Conservation (phyloP, 768 basidiomycete genomes). For the Tricholoma matsutake region DNA sequence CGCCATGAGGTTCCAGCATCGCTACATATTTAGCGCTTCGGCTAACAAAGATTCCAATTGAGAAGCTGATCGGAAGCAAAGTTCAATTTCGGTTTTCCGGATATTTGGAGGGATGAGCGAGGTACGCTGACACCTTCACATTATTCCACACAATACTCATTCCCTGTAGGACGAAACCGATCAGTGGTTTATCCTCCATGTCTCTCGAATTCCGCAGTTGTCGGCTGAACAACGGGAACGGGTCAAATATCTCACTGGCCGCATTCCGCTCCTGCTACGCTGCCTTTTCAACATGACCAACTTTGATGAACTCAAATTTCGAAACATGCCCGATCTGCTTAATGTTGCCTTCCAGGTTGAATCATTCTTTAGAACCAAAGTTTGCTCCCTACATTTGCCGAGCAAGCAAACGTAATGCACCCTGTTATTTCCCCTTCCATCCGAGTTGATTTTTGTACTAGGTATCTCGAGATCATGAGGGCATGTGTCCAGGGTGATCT, state of each 20-base stretch:
- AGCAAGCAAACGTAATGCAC: conserved; percentile 10
- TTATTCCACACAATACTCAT: conserved; percentile 9
- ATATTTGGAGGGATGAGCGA: conserved; percentile 11
- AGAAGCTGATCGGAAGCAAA: conserved; percentile 13
- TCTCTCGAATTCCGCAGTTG: conserved; percentile 7
- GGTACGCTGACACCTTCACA: conserved; percentile 11
- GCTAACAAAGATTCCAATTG: conserved; percentile 12
- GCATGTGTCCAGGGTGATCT: conserved; percentile 9
- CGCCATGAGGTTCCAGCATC: conserved; percentile 2
- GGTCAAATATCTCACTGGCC: conserved; percentile 13
- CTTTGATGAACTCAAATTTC: conserved; percentile 9
- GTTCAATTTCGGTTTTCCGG: conserved; percentile 7
- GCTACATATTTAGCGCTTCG: conserved; percentile 14
- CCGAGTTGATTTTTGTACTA: conserved; percentile 7
- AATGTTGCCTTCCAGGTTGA: conserved; percentile 7
- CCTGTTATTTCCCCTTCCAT: conserved; percentile 8
- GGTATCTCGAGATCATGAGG: conserved; percentile 13
- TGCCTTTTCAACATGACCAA: conserved; percentile 8
- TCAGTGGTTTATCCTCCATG: conserved; percentile 11
- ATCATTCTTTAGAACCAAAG: conserved; percentile 8
- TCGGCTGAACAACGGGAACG: conserved; percentile 12
- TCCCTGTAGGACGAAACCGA: conserved; percentile 11
- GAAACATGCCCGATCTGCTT: conserved; percentile 3
- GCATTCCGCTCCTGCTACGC: conserved; percentile 14
- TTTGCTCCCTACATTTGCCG: conserved; percentile 1